Conservation (phyloP, 2,329 filamentous ascomycete species). For the Erysiphe neolycopersici region DNA sequence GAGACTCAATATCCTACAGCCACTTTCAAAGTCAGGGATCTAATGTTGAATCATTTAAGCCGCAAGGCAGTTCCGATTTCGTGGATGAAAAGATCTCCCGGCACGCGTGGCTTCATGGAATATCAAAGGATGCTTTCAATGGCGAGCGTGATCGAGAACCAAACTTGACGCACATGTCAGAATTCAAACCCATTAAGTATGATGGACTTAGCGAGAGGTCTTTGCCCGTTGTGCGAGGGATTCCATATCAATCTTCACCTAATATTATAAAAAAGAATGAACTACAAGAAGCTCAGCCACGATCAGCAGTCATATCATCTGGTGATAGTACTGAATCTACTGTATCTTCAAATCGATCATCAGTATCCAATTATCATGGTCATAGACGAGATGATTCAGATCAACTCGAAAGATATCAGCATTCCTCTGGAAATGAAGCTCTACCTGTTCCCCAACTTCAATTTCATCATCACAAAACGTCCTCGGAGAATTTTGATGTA, state of each 20-base stretch:
- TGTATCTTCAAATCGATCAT: neutral
- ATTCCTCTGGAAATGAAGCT: slow-evolving; percentile 3
- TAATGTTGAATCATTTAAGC: neutral
- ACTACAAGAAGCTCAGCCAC: neutral
- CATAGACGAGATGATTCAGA: neutral
- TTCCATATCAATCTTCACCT: neutral
- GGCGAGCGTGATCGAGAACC: neutral
- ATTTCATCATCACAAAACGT: slow-evolving; percentile 27
- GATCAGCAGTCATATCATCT: neutral
- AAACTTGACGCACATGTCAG: neutral
- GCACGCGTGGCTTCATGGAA: neutral
- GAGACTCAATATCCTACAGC: too few species aligned
- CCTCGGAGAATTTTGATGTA: slow-evolving; percentile 16
- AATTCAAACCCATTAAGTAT: neutral
- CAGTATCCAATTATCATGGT: neutral
- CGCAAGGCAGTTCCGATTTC: neutral
- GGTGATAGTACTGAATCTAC: neutral
- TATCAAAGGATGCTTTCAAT: neutral
- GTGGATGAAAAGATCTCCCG: neutral
- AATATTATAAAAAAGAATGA: neutral
- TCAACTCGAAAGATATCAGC: slow-evolving; percentile 1
- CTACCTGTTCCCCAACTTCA: slow-evolving; percentile 26
- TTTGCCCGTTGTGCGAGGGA: neutral
- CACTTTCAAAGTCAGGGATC: neutral
- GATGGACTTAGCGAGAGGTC: neutral